These are phyloP conservation scores for Ulota crispa DNA, from an alignment of 225 moss, liverwort and hornwort genomes.

Conservation along the genomic window DNA sequence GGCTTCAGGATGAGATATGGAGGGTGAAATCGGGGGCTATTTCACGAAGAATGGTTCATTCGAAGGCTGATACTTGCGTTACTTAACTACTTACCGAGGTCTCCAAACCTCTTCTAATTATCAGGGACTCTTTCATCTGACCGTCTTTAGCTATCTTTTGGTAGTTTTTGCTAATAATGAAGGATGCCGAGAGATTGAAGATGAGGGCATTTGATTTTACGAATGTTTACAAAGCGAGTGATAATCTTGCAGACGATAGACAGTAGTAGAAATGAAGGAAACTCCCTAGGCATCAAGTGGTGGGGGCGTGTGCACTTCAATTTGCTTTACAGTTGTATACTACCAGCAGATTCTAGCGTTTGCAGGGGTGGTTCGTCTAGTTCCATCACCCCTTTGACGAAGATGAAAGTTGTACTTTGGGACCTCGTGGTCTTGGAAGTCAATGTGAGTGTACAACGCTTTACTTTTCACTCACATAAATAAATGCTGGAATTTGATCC, in stretches of 20 bases:
- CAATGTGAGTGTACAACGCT: constrained; percentile 26
- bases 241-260: constrained; percentile 1
- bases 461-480: constrained; percentile 24
- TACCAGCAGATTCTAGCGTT: constrained; percentile 10
- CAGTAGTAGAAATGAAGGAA: constrained; percentile 14
- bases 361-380: not conserved
- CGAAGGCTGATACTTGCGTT: not conserved
- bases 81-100: not conserved
- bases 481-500: constrained; percentile 30
- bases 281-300: constrained; percentile 12
- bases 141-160: constrained; percentile 13
- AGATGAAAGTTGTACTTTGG: not conserved
- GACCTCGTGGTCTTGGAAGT: not conserved
- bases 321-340: constrained; percentile 27
- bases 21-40: constrained; percentile 11
- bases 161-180: constrained; percentile 33
- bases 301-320: not conserved
- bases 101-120: not conserved
- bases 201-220: constrained; percentile 2
- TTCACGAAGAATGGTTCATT: constrained; percentile 21
- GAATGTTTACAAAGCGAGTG: constrained; percentile 9
- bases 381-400: not conserved
- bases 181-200: constrained; percentile 21
- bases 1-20: not conserved
- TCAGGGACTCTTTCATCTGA: not conserved